Base-by-base conservation (phyloP, 2,329 filamentous ascomycete species). In the Elsinoe perseae region DNA sequence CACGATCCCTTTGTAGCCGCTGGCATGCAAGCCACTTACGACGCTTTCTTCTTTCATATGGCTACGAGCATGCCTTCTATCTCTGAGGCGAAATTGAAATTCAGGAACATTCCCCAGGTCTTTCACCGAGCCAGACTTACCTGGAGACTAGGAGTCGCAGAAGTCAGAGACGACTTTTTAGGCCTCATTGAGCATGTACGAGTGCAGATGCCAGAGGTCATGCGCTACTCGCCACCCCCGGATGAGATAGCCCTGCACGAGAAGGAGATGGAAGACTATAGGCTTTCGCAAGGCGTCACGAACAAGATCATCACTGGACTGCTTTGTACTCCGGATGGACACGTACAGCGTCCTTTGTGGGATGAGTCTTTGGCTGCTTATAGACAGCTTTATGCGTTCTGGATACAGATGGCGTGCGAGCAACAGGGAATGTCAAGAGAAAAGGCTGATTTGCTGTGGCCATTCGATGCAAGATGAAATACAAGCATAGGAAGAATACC, bases 331-430 rank as follows among this genome's bases (percentile, higher is more conserved):
- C 25, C 44, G 1, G 44, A 50, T 18, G 44, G 44, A 30, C 44
- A 50, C 25, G 44, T 50, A 10, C 25, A 30, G 14, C 25, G 25
- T 16, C 44, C 44, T 2, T 20, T 28, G 14, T 50, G 44, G 44
- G 44, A 50, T 14, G 3, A n/a, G 4, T 30, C 25, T 9, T 9
- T 50, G 23, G 25, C 4, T 10, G 32, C 16, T 9, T 50, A 50
- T 18, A 50, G 44, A 50, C 23, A 32, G 14, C 21, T 50, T 7
- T 32, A 30, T 12, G 25, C 6, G 16, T 32, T 30, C 10, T 50
- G 44, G 44, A 32, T 50, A 3, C 25, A 50, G 27, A 50, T 50
- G 44, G 44, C 44, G 1, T 50, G 44, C 25, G 44, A 30, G n/a
- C 44, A 32, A 10, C 44, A 50, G 16, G 25, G 44, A 5, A 50